Base-by-base conservation (phyloP, 139 green algal genomes). In the Picochlorum sp. region DNA sequence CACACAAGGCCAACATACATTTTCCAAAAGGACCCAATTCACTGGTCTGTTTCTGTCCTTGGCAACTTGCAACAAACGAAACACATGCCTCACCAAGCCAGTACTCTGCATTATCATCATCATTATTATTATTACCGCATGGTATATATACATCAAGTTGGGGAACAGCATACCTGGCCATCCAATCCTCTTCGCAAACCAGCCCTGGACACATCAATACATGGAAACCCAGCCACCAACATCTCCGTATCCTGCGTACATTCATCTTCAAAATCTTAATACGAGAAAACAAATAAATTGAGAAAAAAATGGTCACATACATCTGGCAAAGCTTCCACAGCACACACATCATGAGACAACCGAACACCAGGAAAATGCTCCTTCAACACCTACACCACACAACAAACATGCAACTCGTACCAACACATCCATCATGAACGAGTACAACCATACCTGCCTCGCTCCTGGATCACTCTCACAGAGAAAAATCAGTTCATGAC, bases 1-100 rank as follows among this genome's bases (percentile, higher is more conserved):
- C 4, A 30, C 4, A 30, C 28, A 20, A 54, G 11, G n/a, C 1
- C 8, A 20, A 20, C 47, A 20, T 54, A 54, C 47, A 65, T 96
- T 96, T 31, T 96, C 90, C n/a, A 96, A 77, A 14, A 96, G 79
- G 47, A 96, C 81, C 87, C 87, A 95, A 4, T 81, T 86, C 23
- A 96, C 81, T 1, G 78, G 64, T 2, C 75, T 65, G 4, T 70
- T 18, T 24, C 77, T 57, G 28, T 73, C 41, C 23, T 58, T 72
- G 4, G 87, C 80, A 1, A 57, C 20, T 7, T 73, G 28, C 60
- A 95, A 67, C 30, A 96, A 75, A 9, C 89, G 63, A 69, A 96
- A 94, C 26, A 96, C 82, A 62, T 96, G 89, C 5, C 72, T 69
- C 44, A 93, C 84, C 18, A 92, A 71, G 13, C 86, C 74, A 9